Evolutionary conservation across 768 basidiomycete species (phyloP).

Genomic region (Botryobasidium botryosum): DNA sequence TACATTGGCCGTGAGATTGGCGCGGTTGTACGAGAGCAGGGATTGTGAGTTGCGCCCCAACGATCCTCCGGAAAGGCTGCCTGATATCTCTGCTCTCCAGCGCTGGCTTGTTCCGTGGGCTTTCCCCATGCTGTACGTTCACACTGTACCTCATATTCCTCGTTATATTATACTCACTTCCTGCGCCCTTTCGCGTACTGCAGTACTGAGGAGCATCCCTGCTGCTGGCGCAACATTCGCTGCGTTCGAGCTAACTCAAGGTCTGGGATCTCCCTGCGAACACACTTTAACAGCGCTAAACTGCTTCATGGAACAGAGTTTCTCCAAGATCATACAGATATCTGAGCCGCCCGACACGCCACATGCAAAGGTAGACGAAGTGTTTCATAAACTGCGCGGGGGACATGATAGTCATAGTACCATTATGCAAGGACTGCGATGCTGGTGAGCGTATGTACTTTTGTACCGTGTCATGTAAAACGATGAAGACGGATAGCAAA

Average conservation of each 20-base stretch:
- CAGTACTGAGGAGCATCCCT: slow-evolving; percentile 44
- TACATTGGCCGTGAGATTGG: slow-evolving; percentile 64
- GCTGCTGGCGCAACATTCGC: slow-evolving; percentile 85
- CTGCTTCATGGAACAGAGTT: too few species aligned
- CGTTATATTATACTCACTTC: background rate
- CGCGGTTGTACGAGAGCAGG: slow-evolving; percentile 49
- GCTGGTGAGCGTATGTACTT: too few species aligned
- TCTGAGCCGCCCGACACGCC: too few species aligned
- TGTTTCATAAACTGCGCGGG: too few species aligned
- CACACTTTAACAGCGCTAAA: too few species aligned
- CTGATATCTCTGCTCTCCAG: slow-evolving; percentile 18
- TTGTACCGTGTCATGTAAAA: too few species aligned
- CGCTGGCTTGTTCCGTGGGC: slow-evolving; percentile 49
- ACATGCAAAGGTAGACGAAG: too few species aligned
- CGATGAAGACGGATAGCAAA: too few species aligned
- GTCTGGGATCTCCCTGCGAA: too few species aligned
- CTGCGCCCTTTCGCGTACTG: background rate
- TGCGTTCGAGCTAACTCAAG: slow-evolving; percentile 67
- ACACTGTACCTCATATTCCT: background rate
- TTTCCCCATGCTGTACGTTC: slow-evolving; percentile 50
- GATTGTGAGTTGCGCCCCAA: slow-evolving; percentile 44
- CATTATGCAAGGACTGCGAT: too few species aligned
- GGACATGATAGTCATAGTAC: too few species aligned
- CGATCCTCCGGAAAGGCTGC: background rate
- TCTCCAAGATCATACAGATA: too few species aligned